phyloP scores from a whole-genome alignment of 106 monocot species.

The Acorus calamus region DNA sequence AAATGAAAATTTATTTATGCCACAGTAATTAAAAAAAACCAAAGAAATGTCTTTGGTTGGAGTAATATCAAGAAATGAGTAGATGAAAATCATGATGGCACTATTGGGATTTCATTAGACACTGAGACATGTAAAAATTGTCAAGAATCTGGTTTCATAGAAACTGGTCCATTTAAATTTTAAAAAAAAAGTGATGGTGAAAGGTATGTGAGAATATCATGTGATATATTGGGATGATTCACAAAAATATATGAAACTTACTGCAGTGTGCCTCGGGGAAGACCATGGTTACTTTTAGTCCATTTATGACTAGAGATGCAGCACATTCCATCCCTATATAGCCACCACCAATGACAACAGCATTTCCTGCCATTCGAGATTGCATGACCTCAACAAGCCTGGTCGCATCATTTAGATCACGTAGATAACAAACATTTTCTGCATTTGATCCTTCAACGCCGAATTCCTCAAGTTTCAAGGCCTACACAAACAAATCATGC shows the following conservation, averaged over 20 bases:
- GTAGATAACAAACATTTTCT: slow-evolving; percentile 84
- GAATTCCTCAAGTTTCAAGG: slow-evolving; percentile 91
- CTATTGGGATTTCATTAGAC: not conserved
- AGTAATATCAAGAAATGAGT: no score
- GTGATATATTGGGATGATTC: not conserved
- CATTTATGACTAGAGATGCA: slow-evolving; percentile 75
- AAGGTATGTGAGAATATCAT: no score
- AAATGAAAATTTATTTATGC: no score
- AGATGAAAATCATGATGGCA: no score
- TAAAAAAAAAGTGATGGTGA: no score
- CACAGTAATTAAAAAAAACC: no score
- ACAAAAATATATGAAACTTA: slow-evolving; percentile 26
- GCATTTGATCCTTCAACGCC: slow-evolving; percentile 77
- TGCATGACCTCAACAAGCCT: slow-evolving; percentile 68
- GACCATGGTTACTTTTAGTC: slow-evolving; percentile 90
- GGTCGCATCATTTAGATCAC: slow-evolving; percentile 77
- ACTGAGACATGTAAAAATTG: not conserved
- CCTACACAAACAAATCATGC: slow-evolving; percentile 36
- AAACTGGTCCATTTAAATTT: no score
- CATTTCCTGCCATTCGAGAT: slow-evolving; percentile 51
- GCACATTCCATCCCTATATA: slow-evolving; percentile 99
- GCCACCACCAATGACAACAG: slow-evolving; percentile 95
- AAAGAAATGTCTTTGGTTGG: no score
- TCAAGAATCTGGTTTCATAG: no score
- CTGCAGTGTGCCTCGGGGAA: slow-evolving; percentile 93